These are phyloP conservation scores for Lipomyces spencermartinsiae DNA, from an alignment of 805 yeast species.

Conservation along the genomic window DNA sequence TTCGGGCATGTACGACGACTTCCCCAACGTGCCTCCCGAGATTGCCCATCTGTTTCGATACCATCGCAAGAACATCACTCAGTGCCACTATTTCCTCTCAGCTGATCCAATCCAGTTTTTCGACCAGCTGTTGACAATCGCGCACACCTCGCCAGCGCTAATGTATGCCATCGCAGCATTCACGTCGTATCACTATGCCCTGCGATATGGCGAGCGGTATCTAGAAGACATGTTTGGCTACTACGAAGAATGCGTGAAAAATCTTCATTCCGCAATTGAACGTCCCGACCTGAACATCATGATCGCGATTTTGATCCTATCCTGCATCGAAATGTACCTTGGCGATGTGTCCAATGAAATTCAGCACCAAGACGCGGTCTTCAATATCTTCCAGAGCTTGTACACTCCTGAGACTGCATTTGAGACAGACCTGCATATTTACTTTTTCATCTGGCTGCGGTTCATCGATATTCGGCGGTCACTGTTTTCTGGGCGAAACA, in stretches of 20 bases:
- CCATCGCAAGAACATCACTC: constrained; percentile 25
- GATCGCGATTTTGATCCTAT: constrained; percentile 25
- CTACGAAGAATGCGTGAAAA: constrained; percentile 25
- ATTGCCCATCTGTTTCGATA: constrained; percentile 19
- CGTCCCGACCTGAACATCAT: constrained; percentile 22
- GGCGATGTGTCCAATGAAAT: constrained; percentile 37
- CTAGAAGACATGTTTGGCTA: constrained; percentile 44
- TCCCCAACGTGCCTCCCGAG: constrained; percentile 20
- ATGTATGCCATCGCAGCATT: constrained; percentile 36
- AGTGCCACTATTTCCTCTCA: constrained; percentile 32
- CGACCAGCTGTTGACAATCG: constrained; percentile 11
- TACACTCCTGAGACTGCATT: constrained; percentile 26
- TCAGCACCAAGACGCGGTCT: constrained; percentile 32
- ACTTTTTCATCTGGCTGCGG: constrained; percentile 32
- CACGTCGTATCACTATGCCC: constrained; percentile 48
- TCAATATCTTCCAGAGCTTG: constrained; percentile 17
- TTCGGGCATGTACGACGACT: not conserved
- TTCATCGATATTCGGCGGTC: constrained; percentile 28
- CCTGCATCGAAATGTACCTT: constrained; percentile 32
- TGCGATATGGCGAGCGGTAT: constrained; percentile 61
- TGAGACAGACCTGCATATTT: constrained; percentile 19
- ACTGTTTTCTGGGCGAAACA: constrained; percentile 24
- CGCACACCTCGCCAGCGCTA: constrained; percentile 19
- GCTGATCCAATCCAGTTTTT: constrained; percentile 29
- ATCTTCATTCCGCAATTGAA: constrained; percentile 20